Conservation (phyloP, 2,329 filamentous ascomycete genomes). For the Westerdykella ornata region DNA sequence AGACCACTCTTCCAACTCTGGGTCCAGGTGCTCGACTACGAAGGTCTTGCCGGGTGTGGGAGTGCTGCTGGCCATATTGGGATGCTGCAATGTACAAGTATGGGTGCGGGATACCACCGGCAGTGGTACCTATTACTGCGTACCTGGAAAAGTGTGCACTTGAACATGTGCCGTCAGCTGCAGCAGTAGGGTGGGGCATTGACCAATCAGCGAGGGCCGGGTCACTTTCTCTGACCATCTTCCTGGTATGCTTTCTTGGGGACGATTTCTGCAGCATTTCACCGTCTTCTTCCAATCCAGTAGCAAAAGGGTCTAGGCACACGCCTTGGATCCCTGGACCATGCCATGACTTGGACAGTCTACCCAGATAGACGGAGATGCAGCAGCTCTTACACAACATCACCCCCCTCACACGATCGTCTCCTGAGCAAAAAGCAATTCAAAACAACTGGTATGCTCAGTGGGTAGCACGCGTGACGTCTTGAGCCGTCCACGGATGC, state of each 20-base stretch:
- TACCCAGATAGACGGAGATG: no score
- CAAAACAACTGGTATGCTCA: slow-evolving; percentile 11
- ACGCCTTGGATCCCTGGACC: no score
- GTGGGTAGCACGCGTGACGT: slow-evolving; percentile 31
- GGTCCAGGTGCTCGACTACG: slow-evolving; percentile 94
- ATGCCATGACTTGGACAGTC: no score
- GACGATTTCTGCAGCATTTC: no score
- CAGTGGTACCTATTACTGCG: no score
- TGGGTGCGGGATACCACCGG: slow-evolving; percentile 11
- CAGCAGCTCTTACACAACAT: not conserved
- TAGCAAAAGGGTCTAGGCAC: no score
- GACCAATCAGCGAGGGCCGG: slow-evolving; percentile 15
- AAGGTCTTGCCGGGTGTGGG: slow-evolving; percentile 58
- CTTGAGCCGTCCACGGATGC: slow-evolving; percentile 15
- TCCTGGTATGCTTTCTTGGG: no score
- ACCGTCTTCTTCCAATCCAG: no score
- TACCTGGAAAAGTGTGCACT: no score
- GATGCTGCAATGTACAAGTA: not conserved
- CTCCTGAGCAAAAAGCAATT: not conserved
- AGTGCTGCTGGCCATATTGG: slow-evolving; percentile 23
- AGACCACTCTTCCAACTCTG: slow-evolving; percentile 90
- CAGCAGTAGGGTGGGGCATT: slow-evolving; percentile 12
- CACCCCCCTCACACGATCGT: slow-evolving; percentile 1
- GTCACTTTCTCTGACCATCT: slow-evolving; percentile 6
- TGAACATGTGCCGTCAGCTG: slow-evolving; percentile 14